Evolutionary conservation across 73 alveolate genomes (phyloP).

Genomic region (Paramecium octaurelia): DNA sequence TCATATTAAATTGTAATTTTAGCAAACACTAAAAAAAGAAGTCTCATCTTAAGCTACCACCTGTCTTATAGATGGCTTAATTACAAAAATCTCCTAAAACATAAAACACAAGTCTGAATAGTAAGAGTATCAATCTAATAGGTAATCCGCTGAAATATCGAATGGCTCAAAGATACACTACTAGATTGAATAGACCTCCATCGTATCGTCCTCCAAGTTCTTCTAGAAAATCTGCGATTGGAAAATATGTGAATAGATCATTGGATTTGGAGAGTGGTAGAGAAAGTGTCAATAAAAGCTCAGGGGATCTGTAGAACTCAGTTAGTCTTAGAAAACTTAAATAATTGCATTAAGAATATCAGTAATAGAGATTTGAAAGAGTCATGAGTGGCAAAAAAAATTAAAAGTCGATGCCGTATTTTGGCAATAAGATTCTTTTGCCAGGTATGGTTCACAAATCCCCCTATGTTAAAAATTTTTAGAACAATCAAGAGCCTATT

Average conservation of each 20-base stretch:
- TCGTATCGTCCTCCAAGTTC: conserved; percentile 52
- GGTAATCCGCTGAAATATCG: background rate
- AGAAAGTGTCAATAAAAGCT: conserved; percentile 23
- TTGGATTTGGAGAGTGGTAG: background rate
- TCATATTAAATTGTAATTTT: background rate
- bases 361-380: conserved; percentile 30
- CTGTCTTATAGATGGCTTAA: background rate
- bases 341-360: conserved; percentile 3
- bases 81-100: background rate
- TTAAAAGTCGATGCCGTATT: conserved; percentile 18
- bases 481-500: background rate
- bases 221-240: background rate
- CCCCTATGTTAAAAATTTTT: conserved; percentile 28
- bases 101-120: background rate
- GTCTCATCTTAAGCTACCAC: conserved; percentile 22
- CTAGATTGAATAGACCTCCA: conserved; percentile 32
- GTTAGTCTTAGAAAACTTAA: conserved; percentile 5
- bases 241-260: background rate
- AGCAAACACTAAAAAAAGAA: background rate
- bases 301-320: background rate
- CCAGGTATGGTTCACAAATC: conserved; percentile 50
- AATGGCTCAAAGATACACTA: conserved; percentile 31
- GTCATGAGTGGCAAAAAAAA: conserved; percentile 37
- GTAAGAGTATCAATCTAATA: background rate
- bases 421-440: conserved; percentile 2